Percentiles rank a stretch among this genome's conserved stretches.
Evolutionary conservation across 2,329 filamentous ascomycete species (phyloP).

Genomic region (Colletotrichum siamense): DNA sequence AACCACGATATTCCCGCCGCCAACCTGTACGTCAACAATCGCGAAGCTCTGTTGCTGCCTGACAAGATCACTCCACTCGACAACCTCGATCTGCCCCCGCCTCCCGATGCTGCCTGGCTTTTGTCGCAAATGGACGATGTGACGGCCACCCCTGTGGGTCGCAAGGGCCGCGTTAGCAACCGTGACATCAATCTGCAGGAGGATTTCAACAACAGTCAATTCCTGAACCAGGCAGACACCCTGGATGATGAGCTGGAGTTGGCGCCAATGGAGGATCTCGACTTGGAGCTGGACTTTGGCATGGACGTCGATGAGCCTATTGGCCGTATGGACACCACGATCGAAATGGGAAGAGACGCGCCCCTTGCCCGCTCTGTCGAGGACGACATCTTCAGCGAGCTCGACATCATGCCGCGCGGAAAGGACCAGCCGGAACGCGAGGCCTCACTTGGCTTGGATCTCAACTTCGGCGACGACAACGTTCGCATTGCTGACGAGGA

Average conservation of each 20-base stretch:
- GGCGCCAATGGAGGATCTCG: slow-evolving; percentile 68
- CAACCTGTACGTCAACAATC: slow-evolving; percentile 79
- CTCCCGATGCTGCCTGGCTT: slow-evolving; percentile 86
- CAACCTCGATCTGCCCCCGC: slow-evolving; percentile 75
- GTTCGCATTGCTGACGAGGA: slow-evolving; percentile 69
- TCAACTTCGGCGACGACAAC: slow-evolving; percentile 58
- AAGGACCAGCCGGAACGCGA: slow-evolving; percentile 64
- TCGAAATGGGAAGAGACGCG: slow-evolving; percentile 91
- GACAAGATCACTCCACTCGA: slow-evolving; percentile 95
- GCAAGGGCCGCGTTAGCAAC: slow-evolving; percentile 63
- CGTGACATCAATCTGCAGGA: slow-evolving; percentile 73
- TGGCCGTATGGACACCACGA: slow-evolving; percentile 60
- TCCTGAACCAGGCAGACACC: slow-evolving; percentile 71
- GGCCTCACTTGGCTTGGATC: slow-evolving; percentile 57
- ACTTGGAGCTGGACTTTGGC: slow-evolving; percentile 77
- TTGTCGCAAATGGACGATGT: slow-evolving; percentile 76
- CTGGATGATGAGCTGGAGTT: slow-evolving; percentile 63
- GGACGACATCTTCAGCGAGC: slow-evolving; percentile 72
- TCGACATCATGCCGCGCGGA: slow-evolving; percentile 61
- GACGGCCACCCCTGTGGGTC: slow-evolving; percentile 57
- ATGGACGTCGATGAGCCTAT: slow-evolving; percentile 73
- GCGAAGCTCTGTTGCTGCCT: slow-evolving; percentile 85
- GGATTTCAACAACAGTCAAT: slow-evolving; percentile 78
- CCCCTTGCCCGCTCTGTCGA: slow-evolving; percentile 70
- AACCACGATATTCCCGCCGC: slow-evolving; percentile 90